Evolutionary conservation across 1,139 yeast genomes (phyloP).

Genomic region (Chernovozyma aurita): DNA sequence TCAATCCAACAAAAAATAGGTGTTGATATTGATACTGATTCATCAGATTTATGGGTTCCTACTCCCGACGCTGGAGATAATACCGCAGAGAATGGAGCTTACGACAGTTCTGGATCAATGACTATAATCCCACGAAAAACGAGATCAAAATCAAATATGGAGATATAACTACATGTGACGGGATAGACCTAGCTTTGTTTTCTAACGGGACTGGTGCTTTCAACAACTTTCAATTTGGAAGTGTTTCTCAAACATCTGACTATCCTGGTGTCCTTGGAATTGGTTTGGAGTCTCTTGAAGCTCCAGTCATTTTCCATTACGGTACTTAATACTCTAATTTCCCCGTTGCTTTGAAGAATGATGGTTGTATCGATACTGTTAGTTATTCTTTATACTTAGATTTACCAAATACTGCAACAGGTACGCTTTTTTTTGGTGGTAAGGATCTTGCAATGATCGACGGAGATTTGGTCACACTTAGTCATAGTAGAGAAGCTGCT

Average conservation of each 20-base stretch:
- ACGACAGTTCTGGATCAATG: slow-evolving; percentile 8
- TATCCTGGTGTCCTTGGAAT: slow-evolving; percentile 26
- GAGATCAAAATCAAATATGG: slow-evolving; percentile 9
- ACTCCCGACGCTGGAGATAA: slow-evolving; percentile 1
- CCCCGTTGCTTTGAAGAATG: slow-evolving; percentile 22
- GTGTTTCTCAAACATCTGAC: slow-evolving; percentile 29
- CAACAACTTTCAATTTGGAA: slow-evolving; percentile 39
- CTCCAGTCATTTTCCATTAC: slow-evolving; percentile 10
- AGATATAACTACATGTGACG: slow-evolving; percentile 28
- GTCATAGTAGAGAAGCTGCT: slow-evolving; percentile 15
- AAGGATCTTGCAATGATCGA: slow-evolving; percentile 16
- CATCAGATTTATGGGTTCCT: slow-evolving; percentile 28
- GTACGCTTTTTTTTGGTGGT: slow-evolving; percentile 18
- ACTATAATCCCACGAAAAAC: slow-evolving; percentile 3
- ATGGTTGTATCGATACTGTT: slow-evolving; percentile 22
- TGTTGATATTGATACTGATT: slow-evolving; percentile 26
- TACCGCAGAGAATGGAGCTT: slow-evolving; percentile 5
- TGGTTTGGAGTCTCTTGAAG: slow-evolving; percentile 43
- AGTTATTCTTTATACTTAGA: slow-evolving; percentile 34
- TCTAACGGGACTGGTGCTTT: slow-evolving; percentile 25
- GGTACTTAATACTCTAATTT: slow-evolving; percentile 18
- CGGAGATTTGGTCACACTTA: slow-evolving; percentile 10
- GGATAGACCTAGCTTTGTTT: slow-evolving; percentile 33
- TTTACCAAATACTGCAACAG: slow-evolving; percentile 14
- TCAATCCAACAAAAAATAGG: slow-evolving; percentile 15